Conservation (phyloP, 345 rosid species). For the Rhodomyrtus tomentosa region DNA sequence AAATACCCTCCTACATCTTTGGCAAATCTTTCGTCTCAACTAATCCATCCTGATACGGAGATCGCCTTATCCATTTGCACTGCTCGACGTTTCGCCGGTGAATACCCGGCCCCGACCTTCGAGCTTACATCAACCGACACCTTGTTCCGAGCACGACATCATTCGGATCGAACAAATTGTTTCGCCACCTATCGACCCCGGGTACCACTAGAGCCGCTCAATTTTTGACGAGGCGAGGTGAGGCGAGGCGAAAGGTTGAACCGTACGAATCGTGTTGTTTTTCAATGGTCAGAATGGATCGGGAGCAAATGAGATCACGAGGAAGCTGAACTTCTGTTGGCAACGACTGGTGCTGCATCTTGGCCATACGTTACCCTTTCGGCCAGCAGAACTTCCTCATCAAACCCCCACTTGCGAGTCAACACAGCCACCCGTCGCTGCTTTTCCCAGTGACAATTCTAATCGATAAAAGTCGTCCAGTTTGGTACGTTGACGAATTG, state of each 20-base stretch:
- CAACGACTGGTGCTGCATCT: neutral
- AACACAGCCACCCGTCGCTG: neutral
- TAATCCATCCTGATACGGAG: neutral
- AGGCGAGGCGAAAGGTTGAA: neutral
- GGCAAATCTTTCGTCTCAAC: neutral
- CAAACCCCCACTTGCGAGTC: neutral
- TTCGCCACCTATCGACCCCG: accelerated
- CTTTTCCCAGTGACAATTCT: neutral
- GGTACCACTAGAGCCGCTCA: neutral
- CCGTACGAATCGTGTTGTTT: neutral
- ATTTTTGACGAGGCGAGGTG: neutral
- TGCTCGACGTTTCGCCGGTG: neutral
- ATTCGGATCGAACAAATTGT: neutral
- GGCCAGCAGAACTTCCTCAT: neutral
- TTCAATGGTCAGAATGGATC: neutral
- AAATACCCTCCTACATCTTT: neutral
- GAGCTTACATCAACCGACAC: neutral
- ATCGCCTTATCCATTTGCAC: neutral
- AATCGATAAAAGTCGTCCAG: too few species aligned
- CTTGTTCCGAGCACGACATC: accelerated
- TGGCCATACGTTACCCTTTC: neutral
- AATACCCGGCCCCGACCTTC: accelerated
- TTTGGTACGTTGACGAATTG: neutral
- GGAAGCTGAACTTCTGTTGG: neutral
- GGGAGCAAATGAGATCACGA: neutral